Percentiles rank a stretch among this genome's conserved stretches.
Evolutionary conservation across 257 asterid species (phyloP).

Genomic region (Gynochthodes officinalis): DNA sequence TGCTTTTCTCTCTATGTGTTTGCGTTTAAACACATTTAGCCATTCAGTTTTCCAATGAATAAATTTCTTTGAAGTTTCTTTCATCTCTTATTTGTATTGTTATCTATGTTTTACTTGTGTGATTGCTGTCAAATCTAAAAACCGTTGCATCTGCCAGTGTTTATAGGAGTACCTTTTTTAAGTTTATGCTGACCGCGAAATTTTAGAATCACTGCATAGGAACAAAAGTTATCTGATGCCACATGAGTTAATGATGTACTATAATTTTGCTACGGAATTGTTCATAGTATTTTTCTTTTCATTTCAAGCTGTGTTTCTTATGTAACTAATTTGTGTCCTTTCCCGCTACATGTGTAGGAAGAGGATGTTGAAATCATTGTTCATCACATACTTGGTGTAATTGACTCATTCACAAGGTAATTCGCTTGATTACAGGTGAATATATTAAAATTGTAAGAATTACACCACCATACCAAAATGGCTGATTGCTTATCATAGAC

Average conservation of each 20-base stretch:
- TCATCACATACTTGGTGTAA: slow-evolving; percentile 64
- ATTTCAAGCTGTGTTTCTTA: not conserved
- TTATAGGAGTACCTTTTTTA: not conserved
- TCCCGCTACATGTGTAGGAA: slow-evolving; percentile 42
- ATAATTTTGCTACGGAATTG: not conserved
- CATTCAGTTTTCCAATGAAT: not conserved
- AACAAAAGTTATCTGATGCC: not conserved
- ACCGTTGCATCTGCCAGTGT: not conserved
- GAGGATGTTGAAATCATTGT: slow-evolving; percentile 70
- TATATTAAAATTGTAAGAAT: not conserved
- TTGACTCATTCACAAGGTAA: slow-evolving; percentile 67
- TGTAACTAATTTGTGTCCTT: slow-evolving; percentile 1
- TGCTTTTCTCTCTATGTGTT: not conserved
- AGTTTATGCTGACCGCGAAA: not conserved
- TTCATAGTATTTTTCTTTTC: not conserved
- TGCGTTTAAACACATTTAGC: not conserved
- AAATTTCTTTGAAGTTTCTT: not conserved
- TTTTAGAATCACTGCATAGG: not conserved
- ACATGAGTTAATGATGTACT: not conserved
- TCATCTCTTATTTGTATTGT: not conserved
- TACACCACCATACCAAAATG: not conserved
- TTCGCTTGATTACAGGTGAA: not conserved
- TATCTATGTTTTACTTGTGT: not conserved
- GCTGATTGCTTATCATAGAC: not conserved
- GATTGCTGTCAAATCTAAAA: not conserved